These are phyloP conservation scores for Diplodia sapinea DNA, from an alignment of 2,329 filamentous ascomycete species.

Conservation along the genomic window DNA sequence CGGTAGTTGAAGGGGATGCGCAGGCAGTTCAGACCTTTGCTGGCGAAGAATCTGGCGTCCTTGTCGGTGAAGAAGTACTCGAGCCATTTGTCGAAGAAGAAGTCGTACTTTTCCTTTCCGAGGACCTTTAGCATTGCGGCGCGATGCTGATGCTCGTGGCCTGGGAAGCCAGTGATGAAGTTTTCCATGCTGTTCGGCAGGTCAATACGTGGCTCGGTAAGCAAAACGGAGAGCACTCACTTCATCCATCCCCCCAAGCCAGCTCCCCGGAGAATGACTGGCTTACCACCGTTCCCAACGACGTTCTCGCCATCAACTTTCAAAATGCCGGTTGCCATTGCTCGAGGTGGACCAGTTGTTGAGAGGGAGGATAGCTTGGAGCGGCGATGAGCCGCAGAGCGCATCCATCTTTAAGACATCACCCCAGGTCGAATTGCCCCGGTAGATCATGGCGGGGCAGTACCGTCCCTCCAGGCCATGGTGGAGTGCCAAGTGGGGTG, in stretches of 20 bases:
- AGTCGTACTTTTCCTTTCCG: slow-evolving; percentile 62
- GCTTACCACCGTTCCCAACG: slow-evolving; percentile 53
- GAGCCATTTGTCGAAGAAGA: slow-evolving; percentile 62
- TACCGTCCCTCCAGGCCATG: not conserved
- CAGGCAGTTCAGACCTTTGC: slow-evolving; percentile 63
- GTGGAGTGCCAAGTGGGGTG: slow-evolving; percentile 13
- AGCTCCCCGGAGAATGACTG: slow-evolving; percentile 57
- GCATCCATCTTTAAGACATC: not conserved
- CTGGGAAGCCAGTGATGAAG: slow-evolving; percentile 68
- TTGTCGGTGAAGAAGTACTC: slow-evolving; percentile 65
- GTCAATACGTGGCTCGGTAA: not conserved
- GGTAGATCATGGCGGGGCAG: slow-evolving; percentile 8
- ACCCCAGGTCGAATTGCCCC: not conserved
- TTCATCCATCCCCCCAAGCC: slow-evolving; percentile 56
- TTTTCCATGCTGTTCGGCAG: slow-evolving; percentile 60
- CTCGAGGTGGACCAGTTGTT: not conserved
- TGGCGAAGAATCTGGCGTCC: slow-evolving; percentile 65
- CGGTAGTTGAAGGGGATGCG: slow-evolving; percentile 67
- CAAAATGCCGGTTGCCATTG: slow-evolving; percentile 39
- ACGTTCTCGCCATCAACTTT: slow-evolving; percentile 53
- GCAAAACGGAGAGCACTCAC: slow-evolving; percentile 33
- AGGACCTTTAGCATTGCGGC: slow-evolving; percentile 60
- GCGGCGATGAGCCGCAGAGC: not conserved
- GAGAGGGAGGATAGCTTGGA: not conserved
- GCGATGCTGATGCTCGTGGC: slow-evolving; percentile 63